Evolutionary conservation across 257 asterid genomes (phyloP).

Genomic region (Penstemon newberryi): DNA sequence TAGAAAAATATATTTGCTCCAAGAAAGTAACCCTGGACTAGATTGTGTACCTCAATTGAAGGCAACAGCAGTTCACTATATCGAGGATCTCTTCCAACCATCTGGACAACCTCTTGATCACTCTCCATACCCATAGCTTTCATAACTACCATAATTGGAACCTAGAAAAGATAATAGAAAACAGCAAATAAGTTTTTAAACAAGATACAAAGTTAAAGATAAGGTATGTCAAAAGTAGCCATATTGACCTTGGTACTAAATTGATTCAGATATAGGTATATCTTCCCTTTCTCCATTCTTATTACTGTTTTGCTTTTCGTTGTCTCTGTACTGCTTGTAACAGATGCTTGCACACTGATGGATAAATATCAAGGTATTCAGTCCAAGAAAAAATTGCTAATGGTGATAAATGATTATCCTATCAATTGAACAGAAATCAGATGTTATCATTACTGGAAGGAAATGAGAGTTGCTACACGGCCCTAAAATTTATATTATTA

Average conservation of each 20-base stretch:
- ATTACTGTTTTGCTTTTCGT: conserved; percentile 78
- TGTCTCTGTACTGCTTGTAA: conserved; percentile 74
- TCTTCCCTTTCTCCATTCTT: conserved; percentile 85
- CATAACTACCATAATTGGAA: conserved; percentile 88
- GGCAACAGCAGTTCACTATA: conserved; percentile 82
- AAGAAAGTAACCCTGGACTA: conserved; percentile 17
- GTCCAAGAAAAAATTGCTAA: conserved; percentile 12
- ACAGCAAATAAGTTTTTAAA: conserved; percentile 7
- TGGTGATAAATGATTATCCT: conserved; percentile 21
- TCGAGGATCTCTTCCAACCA: conserved; percentile 97
- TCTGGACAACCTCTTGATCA: conserved; percentile 97
- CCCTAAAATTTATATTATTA: not conserved
- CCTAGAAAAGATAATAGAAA: conserved; percentile 44
- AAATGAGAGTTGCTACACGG: conserved; percentile 18
- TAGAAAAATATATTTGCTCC: conserved; percentile 6
- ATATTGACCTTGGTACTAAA: conserved; percentile 63
- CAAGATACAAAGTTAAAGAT: conserved; percentile 19
- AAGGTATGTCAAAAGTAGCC: conserved; percentile 20
- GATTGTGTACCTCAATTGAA: conserved; percentile 73
- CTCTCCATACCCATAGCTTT: conserved; percentile 99
- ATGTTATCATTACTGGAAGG: conserved; percentile 11
- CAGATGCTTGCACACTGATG: conserved; percentile 95
- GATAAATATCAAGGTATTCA: conserved; percentile 17
- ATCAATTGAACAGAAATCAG: not conserved
- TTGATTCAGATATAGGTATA: conserved; percentile 66